These are phyloP conservation scores for Spiraea crenata DNA, from an alignment of 331 rosid species.

Conservation along the genomic window DNA sequence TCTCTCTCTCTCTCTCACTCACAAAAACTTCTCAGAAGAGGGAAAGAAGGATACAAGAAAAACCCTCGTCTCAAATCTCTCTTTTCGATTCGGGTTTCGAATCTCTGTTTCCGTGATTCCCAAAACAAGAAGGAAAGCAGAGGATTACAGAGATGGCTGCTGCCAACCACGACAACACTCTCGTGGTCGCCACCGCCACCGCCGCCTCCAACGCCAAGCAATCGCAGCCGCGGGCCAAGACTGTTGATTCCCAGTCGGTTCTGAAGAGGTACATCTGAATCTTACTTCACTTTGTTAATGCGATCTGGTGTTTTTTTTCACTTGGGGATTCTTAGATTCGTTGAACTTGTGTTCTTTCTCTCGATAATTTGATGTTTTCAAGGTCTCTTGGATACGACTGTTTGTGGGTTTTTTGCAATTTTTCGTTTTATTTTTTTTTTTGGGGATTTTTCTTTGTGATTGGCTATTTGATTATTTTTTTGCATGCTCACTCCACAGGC, in stretches of 20 bases:
- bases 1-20: neutral
- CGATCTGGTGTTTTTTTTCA: neutral
- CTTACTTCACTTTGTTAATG: neutral
- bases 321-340: neutral
- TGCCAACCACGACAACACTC: conserved; percentile 43
- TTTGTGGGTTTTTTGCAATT: too few relatives aligned
- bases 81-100: neutral
- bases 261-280: conserved; percentile 53
- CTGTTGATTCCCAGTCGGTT: conserved; percentile 82
- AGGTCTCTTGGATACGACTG: neutral
- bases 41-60: neutral
- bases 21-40: conserved; percentile 4
- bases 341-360: neutral
- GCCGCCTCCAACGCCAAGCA: conserved; percentile 49
- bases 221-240: conserved; percentile 49
- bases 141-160: conserved; percentile 45
- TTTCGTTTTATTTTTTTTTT: too few relatives aligned
- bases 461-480: neutral
- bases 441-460: too few relatives aligned
- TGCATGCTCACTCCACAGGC: conserved; percentile 41
- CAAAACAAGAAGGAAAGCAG: neutral
- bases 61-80: neutral
- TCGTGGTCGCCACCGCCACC: conserved; percentile 31
- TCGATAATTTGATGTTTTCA: neutral
- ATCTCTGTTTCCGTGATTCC: neutral